phyloP scores from a whole-genome alignment of 345 rosid genomes.

The Aegle marmelos region DNA sequence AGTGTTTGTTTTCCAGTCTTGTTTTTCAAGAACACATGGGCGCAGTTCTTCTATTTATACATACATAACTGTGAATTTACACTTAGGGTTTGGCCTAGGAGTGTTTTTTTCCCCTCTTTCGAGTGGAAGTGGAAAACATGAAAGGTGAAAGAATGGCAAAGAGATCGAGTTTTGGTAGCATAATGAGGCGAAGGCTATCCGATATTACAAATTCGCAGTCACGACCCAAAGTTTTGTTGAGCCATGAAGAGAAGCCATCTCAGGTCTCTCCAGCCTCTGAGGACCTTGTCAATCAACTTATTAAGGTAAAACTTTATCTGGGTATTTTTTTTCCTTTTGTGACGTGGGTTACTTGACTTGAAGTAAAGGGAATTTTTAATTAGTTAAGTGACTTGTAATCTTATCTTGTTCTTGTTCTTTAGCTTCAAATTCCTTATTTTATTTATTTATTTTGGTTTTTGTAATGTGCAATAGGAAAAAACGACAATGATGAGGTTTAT shows the following conservation, averaged over 20 bases:
- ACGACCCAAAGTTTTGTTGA: slow-evolving; percentile 28
- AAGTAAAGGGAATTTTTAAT: not conserved
- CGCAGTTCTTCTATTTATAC: not conserved
- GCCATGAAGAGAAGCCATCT: slow-evolving; percentile 24
- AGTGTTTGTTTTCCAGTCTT: not conserved
- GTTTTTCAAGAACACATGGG: not conserved
- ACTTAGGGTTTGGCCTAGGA: not conserved
- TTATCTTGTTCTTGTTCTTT: not conserved
- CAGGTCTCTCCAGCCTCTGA: slow-evolving; percentile 15
- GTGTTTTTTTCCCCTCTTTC: no score
- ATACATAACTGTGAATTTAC: not conserved
- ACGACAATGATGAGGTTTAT: slow-evolving; percentile 51
- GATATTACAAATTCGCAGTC: slow-evolving; percentile 61
- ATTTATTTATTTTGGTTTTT: not conserved
- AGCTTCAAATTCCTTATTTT: not conserved
- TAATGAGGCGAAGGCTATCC: slow-evolving; percentile 50
- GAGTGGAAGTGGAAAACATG: slow-evolving; percentile 1
- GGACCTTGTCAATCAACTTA: slow-evolving; percentile 43
- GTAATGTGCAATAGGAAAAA: slow-evolving; percentile 52
- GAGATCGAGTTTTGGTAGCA: slow-evolving; percentile 48
- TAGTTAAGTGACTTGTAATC: not conserved
- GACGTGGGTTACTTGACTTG: not conserved
- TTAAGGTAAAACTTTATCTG: slow-evolving; percentile 29
- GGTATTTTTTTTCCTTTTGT: not conserved
- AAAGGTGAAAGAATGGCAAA: slow-evolving; percentile 40